Evolutionary conservation across 306 rosid genomes (phyloP), one percentile per base, ranked within the genome.

Genomic region (Gleditsia sinensis): DNA sequence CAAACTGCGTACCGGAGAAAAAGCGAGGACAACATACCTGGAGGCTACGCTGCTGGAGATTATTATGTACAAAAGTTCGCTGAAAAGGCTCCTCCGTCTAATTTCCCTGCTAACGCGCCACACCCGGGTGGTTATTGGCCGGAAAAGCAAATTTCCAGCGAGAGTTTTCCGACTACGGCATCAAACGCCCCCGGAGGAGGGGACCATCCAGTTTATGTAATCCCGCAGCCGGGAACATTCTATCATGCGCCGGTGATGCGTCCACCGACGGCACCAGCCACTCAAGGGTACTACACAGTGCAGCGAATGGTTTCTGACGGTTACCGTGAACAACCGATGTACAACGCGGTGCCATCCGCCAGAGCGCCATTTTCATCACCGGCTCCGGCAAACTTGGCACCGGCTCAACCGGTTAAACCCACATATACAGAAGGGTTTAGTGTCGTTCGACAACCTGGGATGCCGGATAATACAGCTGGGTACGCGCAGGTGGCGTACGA

Each of bases 251-350:
- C 87, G 21, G 79, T 83, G 80, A 67, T 85, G 58, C 90, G 92
- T 54, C 87, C 80, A 4, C 80, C 77, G 3, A 42, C 78, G 23
- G 68, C 69, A 5, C 81, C 80, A 21, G 70, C 54, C 17, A 64
- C 71, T 40, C 94, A 91, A 79, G 98, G 92, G 0, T 93, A 86
- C 83, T 89, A 86, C 81, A 69, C 88, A 2, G 79, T 94, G 75
- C 96, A 81, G 62, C 81, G 96, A 45, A 81, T 86, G 88, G 48
- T 74, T 21, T 65, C 92, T 1, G 96, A 94, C 6, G 78, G 42
- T 43, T 89, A 89, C 89, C 94, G 97, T 46, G 98, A 94, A 1
- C 86, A 82, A 54, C 92, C 85, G 69, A 62, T 90, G 28, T 90
- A 90, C 77, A 86, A 86, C 37, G 72, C 86, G 0, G 60, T 72